Conservation (phyloP, 2,329 filamentous ascomycete genomes). For the Trichoderma sp. region DNA sequence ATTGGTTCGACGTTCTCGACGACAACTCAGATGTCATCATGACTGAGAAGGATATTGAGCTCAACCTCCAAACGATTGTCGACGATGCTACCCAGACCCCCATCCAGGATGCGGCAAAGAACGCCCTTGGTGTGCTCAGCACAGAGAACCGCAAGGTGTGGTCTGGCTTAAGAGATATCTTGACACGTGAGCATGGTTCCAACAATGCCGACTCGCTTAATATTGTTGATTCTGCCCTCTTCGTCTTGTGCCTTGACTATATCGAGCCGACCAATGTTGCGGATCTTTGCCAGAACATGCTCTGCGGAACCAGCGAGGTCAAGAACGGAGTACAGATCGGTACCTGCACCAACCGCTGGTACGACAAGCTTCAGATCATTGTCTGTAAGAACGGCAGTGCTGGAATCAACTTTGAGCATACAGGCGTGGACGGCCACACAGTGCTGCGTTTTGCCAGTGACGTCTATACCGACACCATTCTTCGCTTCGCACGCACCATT, state of each 20-base stretch:
- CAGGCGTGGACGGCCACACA: slow-evolving; percentile 95
- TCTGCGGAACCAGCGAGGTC: slow-evolving; percentile 90
- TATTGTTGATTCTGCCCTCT: slow-evolving; percentile 92
- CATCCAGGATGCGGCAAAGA: slow-evolving; percentile 93
- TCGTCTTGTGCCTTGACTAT: slow-evolving; percentile 90
- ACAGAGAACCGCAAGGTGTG: slow-evolving; percentile 97
- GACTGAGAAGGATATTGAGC: slow-evolving; percentile 88
- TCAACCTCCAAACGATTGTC: slow-evolving; percentile 90
- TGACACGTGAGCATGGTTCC: slow-evolving; percentile 81
- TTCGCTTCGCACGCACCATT: slow-evolving; percentile 92
- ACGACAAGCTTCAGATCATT: slow-evolving; percentile 98
- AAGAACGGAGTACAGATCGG: slow-evolving; percentile 94
- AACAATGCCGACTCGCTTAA: slow-evolving; percentile 96
- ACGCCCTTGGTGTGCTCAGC: slow-evolving; percentile 87
- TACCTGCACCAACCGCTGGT: slow-evolving; percentile 98
- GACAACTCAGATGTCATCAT: slow-evolving; percentile 95
- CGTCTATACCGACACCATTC: slow-evolving; percentile 95
- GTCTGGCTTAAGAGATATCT: slow-evolving; percentile 85
- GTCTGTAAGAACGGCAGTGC: slow-evolving; percentile 98
- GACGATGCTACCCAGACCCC: slow-evolving; percentile 88
- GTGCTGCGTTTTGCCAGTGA: slow-evolving; percentile 96
- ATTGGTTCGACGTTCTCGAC: slow-evolving; percentile 98
- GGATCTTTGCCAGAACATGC: slow-evolving; percentile 96
- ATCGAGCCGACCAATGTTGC: slow-evolving; percentile 79
- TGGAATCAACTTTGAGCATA: slow-evolving; percentile 99